Base-by-base conservation (phyloP, 1,284 basidiomycete species). In the Ceratobasidium sp. region DNA sequence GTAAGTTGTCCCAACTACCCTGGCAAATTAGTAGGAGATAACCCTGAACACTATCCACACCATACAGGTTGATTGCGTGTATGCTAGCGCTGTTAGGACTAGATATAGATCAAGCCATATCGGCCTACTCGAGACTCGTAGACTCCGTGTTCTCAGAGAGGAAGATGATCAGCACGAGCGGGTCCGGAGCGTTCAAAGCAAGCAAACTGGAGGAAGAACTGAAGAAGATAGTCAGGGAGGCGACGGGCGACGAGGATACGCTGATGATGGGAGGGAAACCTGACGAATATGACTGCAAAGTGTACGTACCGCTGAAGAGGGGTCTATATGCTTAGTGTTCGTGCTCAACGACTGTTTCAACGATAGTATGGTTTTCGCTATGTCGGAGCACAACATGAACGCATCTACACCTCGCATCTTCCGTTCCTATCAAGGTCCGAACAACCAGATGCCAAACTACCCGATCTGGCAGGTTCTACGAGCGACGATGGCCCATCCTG, bases 121-220 rank as follows among this genome's bases (percentile, higher is more conserved):
- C 15, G 18, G 3, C 9, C 33, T 64, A 64, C 61, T 15, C 9
- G 20, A 64, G n/a, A 2, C 61, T 64, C 61, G 13, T 42, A 10
- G 39, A 64, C 33, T n/a, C n/a, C n/a, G 61, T 64, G 40, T 64
- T 64, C 39, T 64, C 61, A 1, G 61, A 64, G 9, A 23, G n/a
- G 40, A 64, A 64, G 67, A 7, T 23, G 49, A 23, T 23, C 20
- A 33, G 67, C 6, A 39, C 67, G 12, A 51, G 26, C 23, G n/a
- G n/a, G n/a, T n/a, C n/a, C n/a, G n/a, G n/a, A n/a, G 46, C 46
- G 9, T 70, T 49, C 61, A 64, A 42, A 33, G 12, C 7, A 12
- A 70, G 23, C n/a, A 70, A 51, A 13, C 67, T 70, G 7, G 18
- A 23, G 23, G 26, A 7, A 23, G 53, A 0, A 13, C 18, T 70